These are phyloP conservation scores for Acanthamoeba polyphaga DNA, from an alignment of 208 protist genomes.

Conservation along the genomic window DNA sequence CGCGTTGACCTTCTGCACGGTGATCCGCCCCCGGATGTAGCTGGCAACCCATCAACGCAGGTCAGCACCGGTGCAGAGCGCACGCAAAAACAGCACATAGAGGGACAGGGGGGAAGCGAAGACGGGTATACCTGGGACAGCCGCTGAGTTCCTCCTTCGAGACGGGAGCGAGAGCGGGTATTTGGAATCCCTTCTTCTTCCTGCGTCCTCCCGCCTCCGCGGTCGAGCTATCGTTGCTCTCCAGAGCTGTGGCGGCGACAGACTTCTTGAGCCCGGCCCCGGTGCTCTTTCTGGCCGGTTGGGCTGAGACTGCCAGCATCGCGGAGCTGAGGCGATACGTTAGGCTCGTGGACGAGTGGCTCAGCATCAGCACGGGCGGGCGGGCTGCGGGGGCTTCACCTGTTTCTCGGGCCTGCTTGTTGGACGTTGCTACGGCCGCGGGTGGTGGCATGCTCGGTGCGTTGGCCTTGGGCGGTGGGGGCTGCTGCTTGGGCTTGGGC, in stretches of 20 bases:
- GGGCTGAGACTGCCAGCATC: neutral
- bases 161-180: constrained; percentile 3
- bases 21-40: constrained; percentile 35
- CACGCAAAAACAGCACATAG: too few relatives aligned
- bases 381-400: neutral
- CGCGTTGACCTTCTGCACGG: constrained; percentile 21
- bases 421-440: neutral
- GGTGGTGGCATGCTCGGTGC: neutral
- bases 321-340: too few relatives aligned
- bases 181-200: constrained; percentile 17
- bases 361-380: neutral
- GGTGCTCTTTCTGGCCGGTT: neutral
- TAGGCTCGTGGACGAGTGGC: too few relatives aligned
- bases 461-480: neutral
- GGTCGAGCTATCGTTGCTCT: neutral
- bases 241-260: neutral
- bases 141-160: constrained; percentile 3
- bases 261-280: neutral
- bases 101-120: neutral
- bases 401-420: constrained; percentile 1
- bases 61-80: too few relatives aligned
- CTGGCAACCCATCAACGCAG: neutral
- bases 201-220: neutral
- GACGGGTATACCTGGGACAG: neutral
- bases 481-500: neutral